Evolutionary conservation across 345 rosid species (phyloP), one percentile per base, ranked within the genome.

Genomic region (Melastoma malabathricum): DNA sequence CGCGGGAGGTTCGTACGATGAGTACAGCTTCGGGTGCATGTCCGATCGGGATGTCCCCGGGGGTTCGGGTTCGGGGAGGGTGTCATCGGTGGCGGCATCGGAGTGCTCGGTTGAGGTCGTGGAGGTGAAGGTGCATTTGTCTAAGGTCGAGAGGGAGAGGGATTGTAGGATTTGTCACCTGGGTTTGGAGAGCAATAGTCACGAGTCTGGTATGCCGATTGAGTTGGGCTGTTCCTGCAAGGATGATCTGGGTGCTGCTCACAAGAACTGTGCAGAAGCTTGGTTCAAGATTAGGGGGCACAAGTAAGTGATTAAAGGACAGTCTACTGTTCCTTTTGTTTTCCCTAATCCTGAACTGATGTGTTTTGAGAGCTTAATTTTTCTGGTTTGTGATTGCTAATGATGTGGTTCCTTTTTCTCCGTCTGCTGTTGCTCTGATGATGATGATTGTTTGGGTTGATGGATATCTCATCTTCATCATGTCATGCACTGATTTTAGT

Each of bases 221-320:
- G 69, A 69, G 22, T 48, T 73, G 55, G 78, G 78, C 4, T 73
- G 78, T 49, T 63, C 72, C 15, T 73, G 78, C 47, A 69, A 73
- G 53, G 71, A 63, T 51, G 78, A 73, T 63, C 60, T 73, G 59
- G 74, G 64, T 47, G 58, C 69, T 57, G 72, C 78, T 39, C 75
- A 73, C 56, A 69, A 57, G 45, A 57, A 66, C 45, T 73, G 75
- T 51, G 78, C 78, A 8, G 75, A 73, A 49, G 66, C 68, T 29
- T 73, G 78, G 78, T 73, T 73, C 69, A 69, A 73, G 51, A 69
- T 73, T 50, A 73, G 59, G 59, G 75, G 78, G 19, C 58, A 73
- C 64, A 66, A 58, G 78, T 73, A 52, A 47, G 52, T 47, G 10
- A 51, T 15, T 9, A 34, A 34, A 3, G 10, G 41, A 34, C 41